A percentile compares a stretch with the other conserved stretches of the same genome.
Evolutionary conservation across 345 rosid genomes (phyloP).

Genomic region (Murraya koenigii): DNA sequence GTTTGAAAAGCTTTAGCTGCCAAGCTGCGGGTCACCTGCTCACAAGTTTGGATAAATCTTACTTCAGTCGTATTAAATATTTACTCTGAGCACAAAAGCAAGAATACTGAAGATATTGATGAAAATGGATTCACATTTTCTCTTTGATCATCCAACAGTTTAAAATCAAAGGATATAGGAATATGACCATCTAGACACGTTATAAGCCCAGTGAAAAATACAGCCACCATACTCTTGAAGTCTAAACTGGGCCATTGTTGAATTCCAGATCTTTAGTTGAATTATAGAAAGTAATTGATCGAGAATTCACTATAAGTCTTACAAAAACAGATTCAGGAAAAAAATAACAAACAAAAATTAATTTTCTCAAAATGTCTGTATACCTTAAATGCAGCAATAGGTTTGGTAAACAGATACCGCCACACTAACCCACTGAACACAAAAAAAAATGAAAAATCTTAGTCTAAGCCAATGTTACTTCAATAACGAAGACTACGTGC

Average conservation of each 20-base stretch:
- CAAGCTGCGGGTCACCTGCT: constrained; percentile 83
- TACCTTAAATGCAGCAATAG: constrained; percentile 87
- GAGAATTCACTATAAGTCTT: not conserved
- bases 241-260: not conserved
- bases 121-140: not conserved
- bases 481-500: not conserved
- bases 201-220: not conserved
- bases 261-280: not conserved
- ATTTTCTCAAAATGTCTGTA: constrained; percentile 1
- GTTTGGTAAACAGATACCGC: constrained; percentile 88
- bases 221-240: not conserved
- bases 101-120: not conserved
- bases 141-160: not conserved
- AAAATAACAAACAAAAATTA: not conserved
- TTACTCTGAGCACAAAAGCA: not conserved
- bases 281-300: not conserved
- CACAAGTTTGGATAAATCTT: constrained; percentile 12
- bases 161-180: not conserved
- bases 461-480: not conserved
- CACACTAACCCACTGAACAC: constrained; percentile 70
- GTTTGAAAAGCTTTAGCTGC: constrained; percentile 88
- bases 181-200: not conserved
- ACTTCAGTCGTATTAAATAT: not conserved
- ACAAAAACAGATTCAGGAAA: not conserved
- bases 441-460: constrained; percentile 10